Evolutionary conservation across 1,139 yeast genomes (phyloP).

Genomic region (Eremothecium coryli): DNA sequence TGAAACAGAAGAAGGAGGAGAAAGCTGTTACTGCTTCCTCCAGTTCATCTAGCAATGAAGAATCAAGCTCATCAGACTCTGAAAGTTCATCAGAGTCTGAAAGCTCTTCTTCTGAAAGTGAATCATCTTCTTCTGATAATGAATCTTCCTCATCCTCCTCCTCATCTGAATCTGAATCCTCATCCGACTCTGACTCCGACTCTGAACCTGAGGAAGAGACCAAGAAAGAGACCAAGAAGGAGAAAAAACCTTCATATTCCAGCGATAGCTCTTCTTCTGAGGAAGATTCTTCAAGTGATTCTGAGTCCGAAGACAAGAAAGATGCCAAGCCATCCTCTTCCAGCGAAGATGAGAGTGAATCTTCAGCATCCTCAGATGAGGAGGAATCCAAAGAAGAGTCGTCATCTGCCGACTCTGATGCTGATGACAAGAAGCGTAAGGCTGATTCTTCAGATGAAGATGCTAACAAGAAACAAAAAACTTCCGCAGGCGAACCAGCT

Average conservation of each 20-base stretch:
- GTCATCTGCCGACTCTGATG: slow-evolving; percentile 6
- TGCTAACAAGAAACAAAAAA: slow-evolving; percentile 37
- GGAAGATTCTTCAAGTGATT: slow-evolving; percentile 13
- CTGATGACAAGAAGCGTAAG: slow-evolving; percentile 32
- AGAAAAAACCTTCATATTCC: slow-evolving; percentile 10
- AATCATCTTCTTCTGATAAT: slow-evolving; percentile 11
- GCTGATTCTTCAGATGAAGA: slow-evolving; percentile 28
- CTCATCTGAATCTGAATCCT: slow-evolving; percentile 17
- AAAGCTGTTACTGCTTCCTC: slow-evolving; percentile 14
- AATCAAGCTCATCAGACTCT: slow-evolving; percentile 8
- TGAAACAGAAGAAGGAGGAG: slow-evolving; percentile 12
- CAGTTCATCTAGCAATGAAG: slow-evolving; percentile 9
- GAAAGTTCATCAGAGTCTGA: slow-evolving; percentile 14
- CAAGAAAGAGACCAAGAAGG: slow-evolving; percentile 13
- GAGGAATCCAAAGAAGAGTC: slow-evolving; percentile 15
- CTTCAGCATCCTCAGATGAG: slow-evolving; percentile 13
- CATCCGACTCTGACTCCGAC: slow-evolving; percentile 24
- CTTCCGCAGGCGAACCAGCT: slow-evolving; percentile 51
- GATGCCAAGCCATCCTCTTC: slow-evolving; percentile 10
- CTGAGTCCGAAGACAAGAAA: slow-evolving; percentile 14
- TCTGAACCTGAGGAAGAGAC: slow-evolving; percentile 21
- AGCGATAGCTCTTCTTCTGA: slow-evolving; percentile 19
- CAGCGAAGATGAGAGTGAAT: slow-evolving; percentile 1
- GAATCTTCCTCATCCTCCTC: slow-evolving; percentile 18
- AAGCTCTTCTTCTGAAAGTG: slow-evolving; percentile 13